Base-by-base conservation (phyloP, 768 basidiomycete species). In the Calvatia gigantea region DNA sequence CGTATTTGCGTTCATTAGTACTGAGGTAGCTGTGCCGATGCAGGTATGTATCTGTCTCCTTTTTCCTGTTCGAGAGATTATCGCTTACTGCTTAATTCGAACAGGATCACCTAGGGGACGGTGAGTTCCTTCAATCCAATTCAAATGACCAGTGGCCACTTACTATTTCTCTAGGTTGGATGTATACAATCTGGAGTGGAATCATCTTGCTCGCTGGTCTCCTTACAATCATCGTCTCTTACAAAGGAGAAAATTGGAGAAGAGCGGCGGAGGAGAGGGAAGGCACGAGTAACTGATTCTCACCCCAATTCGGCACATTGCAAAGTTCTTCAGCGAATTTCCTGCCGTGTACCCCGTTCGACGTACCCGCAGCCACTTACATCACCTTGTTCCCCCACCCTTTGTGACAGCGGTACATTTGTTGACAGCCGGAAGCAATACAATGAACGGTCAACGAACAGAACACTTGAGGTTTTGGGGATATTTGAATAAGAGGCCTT, bases 101-200 rank as follows among this genome's bases (percentile, higher is more conserved):
- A 6, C 61, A 90, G 79, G 76, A 85, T 54, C 73, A 78, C 1
- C 73, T 91, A 25, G 91, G 91, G 0, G 91, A 94, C 62, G 91
- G 91, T 64, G 78, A 51, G 68, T 7, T 12, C 19, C 7, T 6
- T 12, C 7, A 12, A 12, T 25, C 21, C 31, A 7, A 14, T 21
- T 6, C 9, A 11, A 23, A 3, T 7, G 9, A 27, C n/a, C 33
- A 46, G n/a, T 27, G 14, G 1, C 11, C 4, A 17, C 23, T 47
- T 44, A 54, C 14, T 25, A 12, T 7, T 47, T 52, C 56, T 15
- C 3, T 56, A 78, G 77, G 78, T 12, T 78, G 90, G 66, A 73
- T 87, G 56, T 94, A 91, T 65, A 86, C 87, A 1, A 75, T 89
- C 1, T 87, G 75, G 72, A 70, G 71, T 4, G 70, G 62, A 7